A percentile compares a stretch with the other conserved stretches of the same genome.
Evolutionary conservation across 345 rosid species (phyloP).

Genomic region (Odontarrhena argentea): DNA sequence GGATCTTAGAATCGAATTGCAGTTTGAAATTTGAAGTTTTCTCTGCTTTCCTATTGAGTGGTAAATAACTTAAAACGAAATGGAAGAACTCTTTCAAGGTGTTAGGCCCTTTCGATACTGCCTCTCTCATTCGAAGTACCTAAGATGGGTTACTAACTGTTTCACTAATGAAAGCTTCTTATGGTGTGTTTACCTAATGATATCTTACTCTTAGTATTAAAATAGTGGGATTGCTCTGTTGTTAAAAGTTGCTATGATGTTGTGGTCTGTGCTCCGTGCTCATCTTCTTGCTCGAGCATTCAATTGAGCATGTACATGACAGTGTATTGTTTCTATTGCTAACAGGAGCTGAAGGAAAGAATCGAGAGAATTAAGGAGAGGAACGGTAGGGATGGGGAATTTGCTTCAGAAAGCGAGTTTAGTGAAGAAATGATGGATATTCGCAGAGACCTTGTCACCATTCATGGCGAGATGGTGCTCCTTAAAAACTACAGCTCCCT

Average conservation of each 20-base stretch:
- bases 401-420: slow-evolving; percentile 66
- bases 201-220: no score
- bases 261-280: slow-evolving; percentile 12
- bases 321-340: slow-evolving; percentile 6
- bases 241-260: no score
- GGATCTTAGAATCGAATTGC: neutral
- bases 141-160: neutral
- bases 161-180: neutral
- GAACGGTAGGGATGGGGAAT: slow-evolving; percentile 53
- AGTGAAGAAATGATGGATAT: slow-evolving; percentile 94
- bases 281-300: slow-evolving; percentile 4
- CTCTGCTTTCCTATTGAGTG: neutral
- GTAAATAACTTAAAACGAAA: neutral
- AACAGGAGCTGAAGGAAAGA: slow-evolving; percentile 84
- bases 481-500: slow-evolving; percentile 88
- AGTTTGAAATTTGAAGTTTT: neutral
- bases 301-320: neutral
- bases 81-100: no score
- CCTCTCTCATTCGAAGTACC: neutral
- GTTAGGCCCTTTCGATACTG: no score
- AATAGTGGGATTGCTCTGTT: slow-evolving; percentile 2
- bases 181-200: neutral
- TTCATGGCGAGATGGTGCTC: slow-evolving; percentile 97
- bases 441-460: slow-evolving; percentile 82
- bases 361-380: slow-evolving; percentile 64